Evolutionary conservation across 2,329 filamentous ascomycete species (phyloP).

Genomic region (Pseudogymnoascus sp.): DNA sequence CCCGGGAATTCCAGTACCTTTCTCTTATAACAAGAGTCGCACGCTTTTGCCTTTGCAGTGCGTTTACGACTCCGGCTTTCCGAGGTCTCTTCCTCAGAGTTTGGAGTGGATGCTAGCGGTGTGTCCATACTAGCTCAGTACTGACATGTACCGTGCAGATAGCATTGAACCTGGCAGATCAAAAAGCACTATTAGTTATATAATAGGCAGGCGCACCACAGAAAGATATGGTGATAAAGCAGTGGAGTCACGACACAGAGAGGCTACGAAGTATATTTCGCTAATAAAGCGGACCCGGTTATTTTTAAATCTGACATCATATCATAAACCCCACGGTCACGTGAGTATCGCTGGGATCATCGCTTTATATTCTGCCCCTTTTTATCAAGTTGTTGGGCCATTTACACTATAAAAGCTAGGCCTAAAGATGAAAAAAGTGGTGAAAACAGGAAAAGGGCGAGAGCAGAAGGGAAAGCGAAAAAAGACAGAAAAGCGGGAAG

Average conservation of each 20-base stretch:
- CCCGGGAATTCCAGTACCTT: constrained; percentile 32
- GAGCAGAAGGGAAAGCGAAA: too few species aligned
- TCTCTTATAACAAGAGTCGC: constrained; percentile 41
- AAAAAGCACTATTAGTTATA: background rate
- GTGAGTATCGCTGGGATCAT: background rate
- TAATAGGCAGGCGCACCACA: background rate
- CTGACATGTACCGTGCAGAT: background rate
- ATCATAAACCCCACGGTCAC: background rate
- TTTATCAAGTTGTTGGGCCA: too few species aligned
- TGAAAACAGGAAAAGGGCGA: too few species aligned
- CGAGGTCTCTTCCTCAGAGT: background rate
- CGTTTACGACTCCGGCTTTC: background rate
- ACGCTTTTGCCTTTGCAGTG: constrained; percentile 28
- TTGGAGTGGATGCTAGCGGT: background rate
- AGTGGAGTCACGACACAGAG: background rate
- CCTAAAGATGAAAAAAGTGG: too few species aligned
- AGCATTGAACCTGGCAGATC: background rate
- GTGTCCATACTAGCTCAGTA: background rate
- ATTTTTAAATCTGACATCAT: background rate
- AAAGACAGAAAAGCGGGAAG: too few species aligned
- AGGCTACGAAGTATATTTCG: background rate
- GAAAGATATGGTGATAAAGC: background rate
- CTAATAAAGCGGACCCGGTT: background rate
- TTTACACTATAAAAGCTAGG: too few species aligned
- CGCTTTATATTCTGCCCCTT: background rate